Percentiles rank a stretch among this genome's conserved stretches.
phyloP scores from a whole-genome alignment of 768 basidiomycete genomes.

The Tephrocybe sp. region DNA sequence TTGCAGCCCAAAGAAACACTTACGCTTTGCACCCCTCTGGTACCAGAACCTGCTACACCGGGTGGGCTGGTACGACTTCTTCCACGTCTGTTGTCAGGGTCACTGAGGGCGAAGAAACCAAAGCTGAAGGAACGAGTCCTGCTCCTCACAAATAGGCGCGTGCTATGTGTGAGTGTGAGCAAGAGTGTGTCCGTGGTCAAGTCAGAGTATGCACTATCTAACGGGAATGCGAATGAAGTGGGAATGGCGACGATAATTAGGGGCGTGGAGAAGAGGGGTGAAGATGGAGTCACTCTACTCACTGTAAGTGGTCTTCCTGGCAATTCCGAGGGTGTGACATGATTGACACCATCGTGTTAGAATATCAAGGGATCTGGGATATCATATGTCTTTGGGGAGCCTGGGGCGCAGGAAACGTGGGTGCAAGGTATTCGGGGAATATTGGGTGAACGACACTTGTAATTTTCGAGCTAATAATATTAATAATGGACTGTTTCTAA shows the following conservation, averaged over 20 bases:
- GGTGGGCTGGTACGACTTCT: slow-evolving; percentile 7
- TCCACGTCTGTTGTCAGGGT: slow-evolving; percentile 12
- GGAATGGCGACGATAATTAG: background rate
- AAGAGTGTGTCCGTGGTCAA: slow-evolving; percentile 7
- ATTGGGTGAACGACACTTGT: background rate
- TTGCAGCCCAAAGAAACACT: slow-evolving; percentile 8
- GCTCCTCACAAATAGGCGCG: slow-evolving; percentile 12
- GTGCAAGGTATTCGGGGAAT: slow-evolving; percentile 2
- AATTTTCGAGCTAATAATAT: background rate
- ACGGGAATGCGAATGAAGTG: background rate
- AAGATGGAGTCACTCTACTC: slow-evolving; percentile 4
- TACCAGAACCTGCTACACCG: slow-evolving; percentile 9
- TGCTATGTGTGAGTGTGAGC: slow-evolving; percentile 9
- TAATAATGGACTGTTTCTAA: too few species aligned
- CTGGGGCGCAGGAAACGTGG: slow-evolving; percentile 8
- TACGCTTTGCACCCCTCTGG: slow-evolving; percentile 7
- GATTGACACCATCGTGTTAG: background rate
- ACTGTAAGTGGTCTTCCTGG: slow-evolving; percentile 6
- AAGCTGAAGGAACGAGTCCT: slow-evolving; percentile 12
- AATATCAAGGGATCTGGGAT: slow-evolving; percentile 4
- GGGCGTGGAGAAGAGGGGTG: slow-evolving; percentile 7
- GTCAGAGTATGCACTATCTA: slow-evolving; percentile 4
- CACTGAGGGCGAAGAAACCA: slow-evolving; percentile 12
- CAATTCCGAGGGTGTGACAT: background rate
- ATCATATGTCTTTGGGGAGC: slow-evolving; percentile 6